Evolutionary conservation across 148 eudicot genomes (phyloP).

Genomic region (Amaranthus palmeri): DNA sequence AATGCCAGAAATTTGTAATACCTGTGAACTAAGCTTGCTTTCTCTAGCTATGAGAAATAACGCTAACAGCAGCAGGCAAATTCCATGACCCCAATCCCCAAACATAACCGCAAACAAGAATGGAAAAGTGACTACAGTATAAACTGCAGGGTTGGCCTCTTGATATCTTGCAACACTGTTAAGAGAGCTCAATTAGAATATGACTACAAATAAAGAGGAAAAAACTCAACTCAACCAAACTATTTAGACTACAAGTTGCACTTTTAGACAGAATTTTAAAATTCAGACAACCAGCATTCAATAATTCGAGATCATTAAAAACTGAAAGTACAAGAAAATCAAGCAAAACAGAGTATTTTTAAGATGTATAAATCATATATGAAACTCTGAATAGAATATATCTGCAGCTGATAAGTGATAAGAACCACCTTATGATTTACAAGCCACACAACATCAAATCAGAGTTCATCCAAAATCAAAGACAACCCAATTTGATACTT

Average conservation of each 20-base stretch:
- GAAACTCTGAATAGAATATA: background rate
- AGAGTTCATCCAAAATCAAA: background rate
- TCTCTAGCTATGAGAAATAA: slow-evolving; percentile 81
- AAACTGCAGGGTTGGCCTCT: slow-evolving; percentile 98
- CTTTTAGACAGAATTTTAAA: background rate
- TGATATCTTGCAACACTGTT: slow-evolving; percentile 91
- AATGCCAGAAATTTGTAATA: slow-evolving; percentile 20
- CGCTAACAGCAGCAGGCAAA: slow-evolving; percentile 85
- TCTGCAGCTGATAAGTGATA: background rate
- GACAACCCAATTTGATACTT: too few species aligned
- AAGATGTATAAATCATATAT: background rate
- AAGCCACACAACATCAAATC: background rate
- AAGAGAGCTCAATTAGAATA: slow-evolving; percentile 18
- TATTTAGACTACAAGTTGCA: background rate
- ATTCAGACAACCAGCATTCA: background rate
- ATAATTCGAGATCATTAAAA: background rate
- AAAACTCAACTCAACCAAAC: background rate
- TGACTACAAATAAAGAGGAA: background rate
- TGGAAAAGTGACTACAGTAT: slow-evolving; percentile 86
- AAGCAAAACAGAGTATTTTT: background rate
- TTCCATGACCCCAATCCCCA: slow-evolving; percentile 99
- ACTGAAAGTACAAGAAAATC: background rate
- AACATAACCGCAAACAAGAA: slow-evolving; percentile 99
- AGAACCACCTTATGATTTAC: background rate
- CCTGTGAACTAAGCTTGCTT: slow-evolving; percentile 81